Evolutionary conservation across 768 basidiomycete species (phyloP).

Genomic region (Pilatotrama ljubarskyi): DNA sequence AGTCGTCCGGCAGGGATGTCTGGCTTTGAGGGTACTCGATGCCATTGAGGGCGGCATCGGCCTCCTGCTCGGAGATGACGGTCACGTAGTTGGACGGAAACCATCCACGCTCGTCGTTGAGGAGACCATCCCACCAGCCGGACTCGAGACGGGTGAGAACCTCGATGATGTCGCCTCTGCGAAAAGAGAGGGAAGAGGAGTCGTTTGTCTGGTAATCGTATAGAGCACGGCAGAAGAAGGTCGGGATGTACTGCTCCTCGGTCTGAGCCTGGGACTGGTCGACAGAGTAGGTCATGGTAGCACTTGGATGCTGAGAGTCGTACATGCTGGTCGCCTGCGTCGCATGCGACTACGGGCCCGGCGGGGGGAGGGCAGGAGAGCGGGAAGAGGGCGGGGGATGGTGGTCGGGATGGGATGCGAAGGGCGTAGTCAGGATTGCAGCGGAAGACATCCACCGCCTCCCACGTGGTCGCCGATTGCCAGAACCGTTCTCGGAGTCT

Average conservation of each 20-base stretch:
- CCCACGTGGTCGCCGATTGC: slow-evolving; percentile 15
- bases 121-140: slow-evolving; percentile 98
- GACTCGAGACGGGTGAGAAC: slow-evolving; percentile 88
- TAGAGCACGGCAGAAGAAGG: slow-evolving; percentile 87
- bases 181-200: slow-evolving; percentile 85
- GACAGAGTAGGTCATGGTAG: slow-evolving; percentile 12
- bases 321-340: slow-evolving; percentile 19
- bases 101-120: slow-evolving; percentile 90
- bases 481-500: neutral
- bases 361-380: neutral
- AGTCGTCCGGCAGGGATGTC: slow-evolving; percentile 28
- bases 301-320: slow-evolving; percentile 17
- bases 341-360: slow-evolving; percentile 14
- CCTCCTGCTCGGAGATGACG: slow-evolving; percentile 77
- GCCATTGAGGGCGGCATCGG: slow-evolving; percentile 61
- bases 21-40: slow-evolving; percentile 37
- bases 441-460: slow-evolving; percentile 11
- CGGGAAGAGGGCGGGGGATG: slow-evolving; percentile 3
- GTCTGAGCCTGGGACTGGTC: slow-evolving; percentile 5
- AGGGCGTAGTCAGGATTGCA: slow-evolving; percentile 5
- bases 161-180: slow-evolving; percentile 87
- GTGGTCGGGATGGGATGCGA: slow-evolving; percentile 7
- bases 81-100: slow-evolving; percentile 96
- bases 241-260: slow-evolving; percentile 62
- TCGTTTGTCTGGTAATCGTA: slow-evolving; percentile 93